Conservation (phyloP, 768 basidiomycete genomes). For the Mycena latifolia region DNA sequence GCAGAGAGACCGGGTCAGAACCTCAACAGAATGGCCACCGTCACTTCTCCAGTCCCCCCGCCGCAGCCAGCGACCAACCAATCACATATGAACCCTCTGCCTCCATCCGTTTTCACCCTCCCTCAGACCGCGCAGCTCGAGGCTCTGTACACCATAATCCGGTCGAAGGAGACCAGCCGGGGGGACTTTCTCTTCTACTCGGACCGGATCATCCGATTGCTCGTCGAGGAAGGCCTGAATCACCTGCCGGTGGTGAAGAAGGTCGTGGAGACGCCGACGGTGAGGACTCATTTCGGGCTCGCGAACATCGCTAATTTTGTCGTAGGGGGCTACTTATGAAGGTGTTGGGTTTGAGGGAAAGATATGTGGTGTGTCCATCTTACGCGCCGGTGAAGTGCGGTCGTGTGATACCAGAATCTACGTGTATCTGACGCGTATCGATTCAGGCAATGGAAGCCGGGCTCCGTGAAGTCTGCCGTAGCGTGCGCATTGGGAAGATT, state of each 20-base stretch:
- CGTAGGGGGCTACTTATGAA: slow-evolving; percentile 82
- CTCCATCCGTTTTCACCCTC: slow-evolving; percentile 89
- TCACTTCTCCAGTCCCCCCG: slow-evolving; percentile 42
- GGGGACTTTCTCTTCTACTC: slow-evolving; percentile 98
- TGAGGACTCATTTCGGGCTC: slow-evolving; percentile 48
- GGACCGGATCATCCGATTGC: slow-evolving; percentile 88
- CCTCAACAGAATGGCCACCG: slow-evolving; percentile 13
- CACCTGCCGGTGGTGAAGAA: slow-evolving; percentile 81
- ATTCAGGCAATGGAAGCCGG: slow-evolving; percentile 96
- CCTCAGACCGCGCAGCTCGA: slow-evolving; percentile 94
- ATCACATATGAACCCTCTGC: slow-evolving; percentile 61
- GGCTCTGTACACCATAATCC: slow-evolving; percentile 94
- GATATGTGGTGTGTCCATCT: slow-evolving; percentile 96
- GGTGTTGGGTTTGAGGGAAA: slow-evolving; percentile 97
- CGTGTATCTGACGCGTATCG: slow-evolving; percentile 21
- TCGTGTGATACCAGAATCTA: background rate
- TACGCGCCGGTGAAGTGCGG: slow-evolving; percentile 90
- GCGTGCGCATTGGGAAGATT: slow-evolving; percentile 96
- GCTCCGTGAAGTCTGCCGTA: slow-evolving; percentile 94
- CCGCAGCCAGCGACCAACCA: slow-evolving; percentile 52
- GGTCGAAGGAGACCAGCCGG: slow-evolving; percentile 87
- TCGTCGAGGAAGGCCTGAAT: slow-evolving; percentile 91
- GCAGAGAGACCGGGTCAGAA: too few species aligned
- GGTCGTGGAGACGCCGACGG: slow-evolving; percentile 87
- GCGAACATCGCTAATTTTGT: background rate